Conservation (phyloP, 1,284 basidiomycete genomes). For the Rhodotorula sp. region DNA sequence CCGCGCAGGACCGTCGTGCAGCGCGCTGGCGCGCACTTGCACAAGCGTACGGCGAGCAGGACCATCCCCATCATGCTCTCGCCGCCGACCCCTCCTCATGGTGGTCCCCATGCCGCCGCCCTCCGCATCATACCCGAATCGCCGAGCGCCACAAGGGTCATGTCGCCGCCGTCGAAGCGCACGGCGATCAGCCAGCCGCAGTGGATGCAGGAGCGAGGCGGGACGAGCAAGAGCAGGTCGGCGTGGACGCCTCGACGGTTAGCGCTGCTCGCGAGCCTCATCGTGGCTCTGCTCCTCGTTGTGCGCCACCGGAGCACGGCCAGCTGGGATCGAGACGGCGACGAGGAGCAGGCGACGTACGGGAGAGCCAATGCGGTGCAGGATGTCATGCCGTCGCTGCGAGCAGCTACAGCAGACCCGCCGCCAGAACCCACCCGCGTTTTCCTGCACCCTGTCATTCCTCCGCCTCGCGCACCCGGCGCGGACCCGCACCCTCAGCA, state of each 20-base stretch:
- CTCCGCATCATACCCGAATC: background rate
- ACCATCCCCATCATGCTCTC: slow-evolving; percentile 2
- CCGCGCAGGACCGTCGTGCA: background rate
- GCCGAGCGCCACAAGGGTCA: background rate
- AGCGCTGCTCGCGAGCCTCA: background rate
- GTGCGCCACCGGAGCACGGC: background rate
- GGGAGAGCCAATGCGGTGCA: background rate
- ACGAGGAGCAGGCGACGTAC: slow-evolving; percentile 4
- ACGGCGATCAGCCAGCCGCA: too few relatives aligned
- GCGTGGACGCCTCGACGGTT: background rate
- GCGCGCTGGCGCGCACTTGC: slow-evolving; percentile 4
- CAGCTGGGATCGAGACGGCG: background rate
- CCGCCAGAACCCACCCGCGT: background rate
- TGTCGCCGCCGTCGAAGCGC: background rate
- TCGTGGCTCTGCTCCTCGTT: background rate
- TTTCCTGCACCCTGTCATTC: background rate
- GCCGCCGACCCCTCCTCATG: slow-evolving; percentile 13
- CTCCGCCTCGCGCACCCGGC: background rate
- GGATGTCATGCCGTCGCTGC: too few relatives aligned
- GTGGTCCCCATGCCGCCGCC: background rate
- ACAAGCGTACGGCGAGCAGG: slow-evolving; percentile 12
- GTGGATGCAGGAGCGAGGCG: background rate
- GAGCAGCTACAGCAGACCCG: background rate
- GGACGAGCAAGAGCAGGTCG: background rate
- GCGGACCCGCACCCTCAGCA: background rate